These are phyloP conservation scores for Annona squamosa DNA, from an alignment of 164 flowering plant genomes.

Conservation along the genomic window DNA sequence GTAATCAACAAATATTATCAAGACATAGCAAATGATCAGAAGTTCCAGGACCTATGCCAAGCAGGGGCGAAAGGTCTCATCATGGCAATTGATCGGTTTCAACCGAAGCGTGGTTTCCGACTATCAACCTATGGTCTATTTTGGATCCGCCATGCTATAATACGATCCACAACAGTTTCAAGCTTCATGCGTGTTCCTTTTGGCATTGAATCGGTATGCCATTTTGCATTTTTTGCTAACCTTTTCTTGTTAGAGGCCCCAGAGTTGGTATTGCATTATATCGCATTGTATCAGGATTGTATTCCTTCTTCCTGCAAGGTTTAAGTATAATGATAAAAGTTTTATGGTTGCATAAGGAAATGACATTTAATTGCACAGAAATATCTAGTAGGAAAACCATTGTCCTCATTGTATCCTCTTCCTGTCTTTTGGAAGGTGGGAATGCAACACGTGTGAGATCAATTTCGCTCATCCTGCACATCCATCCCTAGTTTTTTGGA, in stretches of 20 bases:
- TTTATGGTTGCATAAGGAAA: neutral
- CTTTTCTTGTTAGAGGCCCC: neutral
- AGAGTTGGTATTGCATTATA: neutral
- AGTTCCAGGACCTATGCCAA: constrained; percentile 87
- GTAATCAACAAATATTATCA: constrained; percentile 85
- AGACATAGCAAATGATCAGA: constrained; percentile 63
- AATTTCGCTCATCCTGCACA: too few relatives aligned
- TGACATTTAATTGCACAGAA: neutral
- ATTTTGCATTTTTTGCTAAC: neutral
- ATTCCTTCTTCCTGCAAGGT: neutral
- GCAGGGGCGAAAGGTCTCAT: constrained; percentile 94
- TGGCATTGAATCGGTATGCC: constrained; percentile 85
- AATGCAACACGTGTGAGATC: too few relatives aligned
- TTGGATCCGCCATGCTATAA: constrained; percentile 93
- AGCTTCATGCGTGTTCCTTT: constrained; percentile 81
- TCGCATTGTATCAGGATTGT: too few relatives aligned
- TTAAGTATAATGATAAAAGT: neutral
- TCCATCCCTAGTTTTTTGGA: too few relatives aligned
- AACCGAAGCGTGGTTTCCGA: constrained; percentile 61
- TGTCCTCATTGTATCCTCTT: neutral
- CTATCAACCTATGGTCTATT: constrained; percentile 86
- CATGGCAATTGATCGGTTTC: constrained; percentile 89
- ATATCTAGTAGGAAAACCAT: neutral
- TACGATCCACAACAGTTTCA: constrained; percentile 75
- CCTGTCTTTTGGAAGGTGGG: too few relatives aligned